Evolutionary conservation across 2,329 filamentous ascomycete species (phyloP), one percentile per base, ranked within the genome.

Genomic region (Diplocarpon rosae): DNA sequence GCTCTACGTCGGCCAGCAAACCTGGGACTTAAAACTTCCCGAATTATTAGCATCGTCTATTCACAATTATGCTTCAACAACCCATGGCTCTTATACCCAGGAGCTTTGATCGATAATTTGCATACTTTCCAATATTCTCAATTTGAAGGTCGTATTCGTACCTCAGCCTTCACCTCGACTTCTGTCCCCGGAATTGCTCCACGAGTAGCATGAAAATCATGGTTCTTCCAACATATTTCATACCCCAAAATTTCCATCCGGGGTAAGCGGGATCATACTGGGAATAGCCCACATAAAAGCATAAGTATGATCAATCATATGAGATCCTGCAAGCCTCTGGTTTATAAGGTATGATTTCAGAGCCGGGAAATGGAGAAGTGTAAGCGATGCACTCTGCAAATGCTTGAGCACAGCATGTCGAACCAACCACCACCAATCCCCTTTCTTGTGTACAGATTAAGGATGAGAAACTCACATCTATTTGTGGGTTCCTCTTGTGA

Each of bases 201-300:
- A 60, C 85, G 78, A 6, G 83, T 80, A 48, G 75, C 74, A 11
- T 65, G 65, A 53, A 87, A 89, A 1, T 78, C 68, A 47, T 78
- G 73, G 5, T 67, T 63, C 58, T 72, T 73, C 42, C 90, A n/a
- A 57, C 0, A 78, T 68, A n/a, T 65, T 63, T 84, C 85, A 92
- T 65, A 92, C 89, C 27, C 68, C 65, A 46, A 70, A 64, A 37
- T 90, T 71, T 53, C 78, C 78, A 0, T 71, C 66, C 0, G 81
- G 76, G 1, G 72, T 65, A 24, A 92, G 68, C 0, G 85, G 84
- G 14, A 90, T 87, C 75, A 71, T 69, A 59, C 87, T 85, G 1
- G 80, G 80, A 51, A 83, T 80, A 42, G 79, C 82, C 80, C 83
- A 89, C 73, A 86, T 80, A 63, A 88, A 89, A 0, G 75, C 66